Evolutionary conservation across 2,329 filamentous ascomycete species (phyloP), one percentile per base, ranked within the genome.

Genomic region (Fusarium palustre): DNA sequence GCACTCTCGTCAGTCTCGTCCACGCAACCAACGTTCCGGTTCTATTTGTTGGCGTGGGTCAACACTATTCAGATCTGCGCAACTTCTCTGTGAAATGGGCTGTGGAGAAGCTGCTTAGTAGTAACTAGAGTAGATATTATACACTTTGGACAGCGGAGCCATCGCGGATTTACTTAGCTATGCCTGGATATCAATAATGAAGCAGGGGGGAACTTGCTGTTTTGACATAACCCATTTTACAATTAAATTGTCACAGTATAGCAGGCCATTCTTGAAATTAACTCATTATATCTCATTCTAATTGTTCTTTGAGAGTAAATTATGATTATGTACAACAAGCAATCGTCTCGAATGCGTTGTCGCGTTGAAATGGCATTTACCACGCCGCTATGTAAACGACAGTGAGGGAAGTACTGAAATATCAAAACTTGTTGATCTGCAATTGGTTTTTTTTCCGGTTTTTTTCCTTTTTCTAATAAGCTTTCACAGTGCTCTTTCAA

Each of bases 11-110:
- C 67, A 97, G 93, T 78, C 95, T 99, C 84, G 95, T 99, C 39
- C 95, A 98, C 81, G 95, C 96, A 5, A 99, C 97, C 5, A 93
- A 95, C 30, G 97, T 99, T 46, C 97, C 97, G 0, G 94, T 99
- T 22, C 86, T 98, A 13, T 99, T 99, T 77, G 87, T 99, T 71
- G 96, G 87, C 59, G 88, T 91, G 30, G 89, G 89, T 15, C 89
- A 91, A 79, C 88, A 91, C 75, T 91, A 91, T 76, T 90, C 87
- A 41, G 89, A 91, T 75, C 81, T 91, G 65, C 85, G 89, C 63
- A 91, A 89, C 76, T 88, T 91, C 73, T 90, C 87, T n/a, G 89
- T 91, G 46, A 87, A 86, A 70, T 91, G 89, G 89, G 89, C 88
- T 2, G 88, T 91, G 8, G 87, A 90, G 76, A 90, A 90, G 79